Evolutionary conservation across 441 rosid species (phyloP).

Genomic region (Euphorbia celastroides): DNA sequence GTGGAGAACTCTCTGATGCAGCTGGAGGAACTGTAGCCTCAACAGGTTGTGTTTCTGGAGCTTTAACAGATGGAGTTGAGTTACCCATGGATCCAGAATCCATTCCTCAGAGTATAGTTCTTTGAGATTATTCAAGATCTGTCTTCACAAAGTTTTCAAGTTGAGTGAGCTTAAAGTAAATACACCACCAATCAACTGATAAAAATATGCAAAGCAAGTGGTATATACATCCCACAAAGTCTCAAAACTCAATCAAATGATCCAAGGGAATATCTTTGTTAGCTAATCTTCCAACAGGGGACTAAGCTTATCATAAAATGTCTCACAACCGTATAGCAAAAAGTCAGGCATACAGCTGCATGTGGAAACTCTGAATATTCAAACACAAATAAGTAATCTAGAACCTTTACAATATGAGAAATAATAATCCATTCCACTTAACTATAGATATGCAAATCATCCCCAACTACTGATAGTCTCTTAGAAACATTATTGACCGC

Average conservation of each 20-base stretch:
- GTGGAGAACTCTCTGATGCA: conserved; percentile 35
- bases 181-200: too few species aligned
- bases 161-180: too few species aligned
- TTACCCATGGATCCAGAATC: conserved; percentile 47
- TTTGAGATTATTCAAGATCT: conserved; percentile 12
- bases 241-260: too few species aligned
- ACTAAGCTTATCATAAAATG: not conserved
- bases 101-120: conserved; percentile 27
- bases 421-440: not conserved
- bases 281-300: not conserved
- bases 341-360: not conserved
- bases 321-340: not conserved
- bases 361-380: not conserved
- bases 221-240: too few species aligned
- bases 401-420: not conserved
- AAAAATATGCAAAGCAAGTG: too few species aligned
- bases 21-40: conserved; percentile 30
- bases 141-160: conserved; percentile 13
- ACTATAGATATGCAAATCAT: not conserved
- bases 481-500: too few species aligned
- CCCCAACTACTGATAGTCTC: not conserved
- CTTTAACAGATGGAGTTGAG: conserved; percentile 32
- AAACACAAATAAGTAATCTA: not conserved
- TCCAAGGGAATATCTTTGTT: not conserved
- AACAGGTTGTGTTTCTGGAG: conserved; percentile 37